Percentiles rank a stretch among this genome's conserved stretches.
These are phyloP conservation scores for Pseudocercospora musae DNA, from an alignment of 2,329 filamentous ascomycete genomes.

Conservation along the genomic window DNA sequence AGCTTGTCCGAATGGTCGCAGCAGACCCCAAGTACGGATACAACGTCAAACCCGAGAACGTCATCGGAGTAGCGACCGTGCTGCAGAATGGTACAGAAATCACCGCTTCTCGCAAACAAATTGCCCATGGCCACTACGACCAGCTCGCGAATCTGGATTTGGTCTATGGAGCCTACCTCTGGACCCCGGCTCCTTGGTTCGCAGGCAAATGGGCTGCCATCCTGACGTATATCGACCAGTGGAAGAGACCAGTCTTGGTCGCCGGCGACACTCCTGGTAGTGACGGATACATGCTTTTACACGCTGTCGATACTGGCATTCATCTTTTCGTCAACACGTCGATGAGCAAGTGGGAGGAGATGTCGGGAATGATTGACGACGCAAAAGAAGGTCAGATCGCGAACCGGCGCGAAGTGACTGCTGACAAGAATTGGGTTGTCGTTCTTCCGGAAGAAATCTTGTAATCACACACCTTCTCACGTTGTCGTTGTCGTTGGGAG, in stretches of 20 bases:
- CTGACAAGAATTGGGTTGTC: constrained; percentile 47
- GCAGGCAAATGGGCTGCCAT: constrained; percentile 46
- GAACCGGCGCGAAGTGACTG: constrained; percentile 41
- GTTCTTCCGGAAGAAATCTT: constrained; percentile 41
- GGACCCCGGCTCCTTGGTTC: constrained; percentile 46
- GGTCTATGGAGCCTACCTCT: constrained; percentile 43
- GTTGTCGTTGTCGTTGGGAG: too few species aligned
- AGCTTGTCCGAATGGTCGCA: constrained; percentile 48
- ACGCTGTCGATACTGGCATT: constrained; percentile 45
- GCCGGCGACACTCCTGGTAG: constrained; percentile 46
- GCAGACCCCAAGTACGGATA: constrained; percentile 47
- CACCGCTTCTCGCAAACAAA: constrained; percentile 42
- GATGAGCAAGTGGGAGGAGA: constrained; percentile 35
- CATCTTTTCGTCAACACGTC: constrained; percentile 45
- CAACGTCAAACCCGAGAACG: constrained; percentile 45
- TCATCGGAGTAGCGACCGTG: constrained; percentile 44
- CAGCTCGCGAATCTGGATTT: constrained; percentile 40
- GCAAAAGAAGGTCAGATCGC: constrained; percentile 36
- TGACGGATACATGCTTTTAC: constrained; percentile 47
- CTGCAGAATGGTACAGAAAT: constrained; percentile 35
- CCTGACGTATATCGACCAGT: constrained; percentile 37
- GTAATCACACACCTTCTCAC: too few species aligned
- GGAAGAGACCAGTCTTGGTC: constrained; percentile 44
- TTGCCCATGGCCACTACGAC: constrained; percentile 39
- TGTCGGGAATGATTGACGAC: constrained; percentile 40